Percentiles rank a stretch among this genome's conserved stretches.
Evolutionary conservation across 257 asterid genomes (phyloP).

Genomic region (Nicotiana tomentosiformis): DNA sequence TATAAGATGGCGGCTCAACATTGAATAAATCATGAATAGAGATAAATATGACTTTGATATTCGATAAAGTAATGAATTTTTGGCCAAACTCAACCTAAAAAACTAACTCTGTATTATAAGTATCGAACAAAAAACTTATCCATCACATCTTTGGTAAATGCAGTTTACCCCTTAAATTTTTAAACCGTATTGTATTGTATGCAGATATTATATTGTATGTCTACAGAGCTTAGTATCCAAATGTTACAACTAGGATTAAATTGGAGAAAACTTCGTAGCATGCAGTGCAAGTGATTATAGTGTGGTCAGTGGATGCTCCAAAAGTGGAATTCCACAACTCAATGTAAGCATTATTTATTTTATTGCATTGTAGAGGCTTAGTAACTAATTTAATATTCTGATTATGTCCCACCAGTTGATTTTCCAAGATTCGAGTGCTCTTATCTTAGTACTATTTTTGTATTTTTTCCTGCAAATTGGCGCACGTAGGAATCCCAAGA

Average conservation of each 20-base stretch:
- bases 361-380: background rate
- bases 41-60: no score
- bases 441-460: background rate
- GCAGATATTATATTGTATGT: background rate
- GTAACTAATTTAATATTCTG: no score
- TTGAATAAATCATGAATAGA: no score
- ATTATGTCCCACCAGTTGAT: background rate
- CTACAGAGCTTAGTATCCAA: background rate
- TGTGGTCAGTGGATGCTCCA: background rate
- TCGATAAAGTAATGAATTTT: no score
- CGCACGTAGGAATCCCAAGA: constrained; percentile 44
- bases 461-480: constrained; percentile 23
- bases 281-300: background rate
- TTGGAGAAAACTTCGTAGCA: background rate
- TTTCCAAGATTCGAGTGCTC: background rate
- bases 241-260: background rate
- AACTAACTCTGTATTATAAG: no score
- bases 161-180: background rate
- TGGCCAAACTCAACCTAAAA: no score
- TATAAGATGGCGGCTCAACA: no score
- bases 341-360: background rate
- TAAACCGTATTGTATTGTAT: background rate
- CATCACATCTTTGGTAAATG: background rate
- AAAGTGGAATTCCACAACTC: constrained; percentile 23
- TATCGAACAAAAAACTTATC: no score